Percentiles rank a stretch among this genome's conserved stretches.
Conservation (phyloP, 2,329 filamentous ascomycete genomes). For the Mariannaea elegans region DNA sequence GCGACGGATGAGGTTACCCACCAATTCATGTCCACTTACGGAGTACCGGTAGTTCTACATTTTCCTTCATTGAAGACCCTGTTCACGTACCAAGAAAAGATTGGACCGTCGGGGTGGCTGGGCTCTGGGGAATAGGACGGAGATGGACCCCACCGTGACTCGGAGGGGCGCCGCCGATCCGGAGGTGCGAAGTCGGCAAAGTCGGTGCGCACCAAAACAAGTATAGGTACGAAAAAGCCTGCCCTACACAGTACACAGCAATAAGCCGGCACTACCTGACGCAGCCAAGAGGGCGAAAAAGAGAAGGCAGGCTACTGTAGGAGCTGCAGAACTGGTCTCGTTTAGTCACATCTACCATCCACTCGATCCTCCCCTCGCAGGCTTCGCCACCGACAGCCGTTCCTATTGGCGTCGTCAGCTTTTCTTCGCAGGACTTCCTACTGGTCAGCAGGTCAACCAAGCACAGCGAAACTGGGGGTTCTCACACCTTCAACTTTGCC, state of each 20-base stretch:
- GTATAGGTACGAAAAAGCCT: background rate
- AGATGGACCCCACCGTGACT: slow-evolving; percentile 21
- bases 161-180: slow-evolving; percentile 23
- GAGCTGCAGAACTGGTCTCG: too few relatives aligned
- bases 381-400: slow-evolving; percentile 3
- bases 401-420: slow-evolving; percentile 11
- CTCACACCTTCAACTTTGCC: background rate
- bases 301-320: too few relatives aligned
- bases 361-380: background rate
- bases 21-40: too few relatives aligned
- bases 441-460: slow-evolving; percentile 16
- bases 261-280: too few relatives aligned
- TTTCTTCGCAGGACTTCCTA: slow-evolving; percentile 11
- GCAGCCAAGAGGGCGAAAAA: too few relatives aligned
- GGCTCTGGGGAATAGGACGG: slow-evolving; percentile 26
- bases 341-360: background rate
- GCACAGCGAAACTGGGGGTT: slow-evolving; percentile 11
- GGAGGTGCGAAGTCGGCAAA: slow-evolving; percentile 24
- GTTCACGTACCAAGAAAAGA: background rate
- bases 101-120: background rate
- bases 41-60: too few relatives aligned
- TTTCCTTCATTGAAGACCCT: too few relatives aligned
- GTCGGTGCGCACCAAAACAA: slow-evolving; percentile 15
- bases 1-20: background rate
- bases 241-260: background rate